Conservation (phyloP, 108 stramenopile species). For the Pseudonitzschia multiseries region DNA sequence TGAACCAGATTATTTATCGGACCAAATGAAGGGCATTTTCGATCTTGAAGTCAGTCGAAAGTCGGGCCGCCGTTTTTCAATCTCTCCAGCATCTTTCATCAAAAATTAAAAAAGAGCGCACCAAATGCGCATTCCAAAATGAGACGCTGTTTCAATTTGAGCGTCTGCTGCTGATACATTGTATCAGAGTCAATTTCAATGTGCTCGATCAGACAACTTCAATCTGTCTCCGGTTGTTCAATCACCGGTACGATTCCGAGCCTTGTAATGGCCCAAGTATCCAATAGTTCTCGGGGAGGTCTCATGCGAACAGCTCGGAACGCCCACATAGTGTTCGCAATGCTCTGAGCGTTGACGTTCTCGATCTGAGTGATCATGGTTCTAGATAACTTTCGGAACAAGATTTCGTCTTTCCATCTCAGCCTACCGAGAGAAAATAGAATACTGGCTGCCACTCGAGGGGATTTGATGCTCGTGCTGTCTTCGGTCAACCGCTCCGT, state of each 20-base stretch:
- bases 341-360: slow-evolving; percentile 54
- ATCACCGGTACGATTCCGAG: slow-evolving; percentile 33
- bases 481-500: slow-evolving; percentile 29
- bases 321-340: slow-evolving; percentile 73
- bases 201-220: background rate
- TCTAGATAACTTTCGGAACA: slow-evolving; percentile 44
- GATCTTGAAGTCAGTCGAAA: too few relatives aligned
- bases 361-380: slow-evolving; percentile 49
- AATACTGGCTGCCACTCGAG: slow-evolving; percentile 58
- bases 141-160: too few relatives aligned
- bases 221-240: background rate
- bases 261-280: slow-evolving; percentile 55
- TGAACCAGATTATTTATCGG: too few relatives aligned
- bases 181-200: background rate
- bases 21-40: too few relatives aligned
- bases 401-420: slow-evolving; percentile 48
- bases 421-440: slow-evolving; percentile 61
- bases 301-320: slow-evolving; percentile 41
- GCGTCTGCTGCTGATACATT: too few relatives aligned
- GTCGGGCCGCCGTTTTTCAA: too few relatives aligned
- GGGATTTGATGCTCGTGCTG: slow-evolving; percentile 23
- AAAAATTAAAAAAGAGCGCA: too few relatives aligned
- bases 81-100: too few relatives aligned
- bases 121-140: too few relatives aligned
- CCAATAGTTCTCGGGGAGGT: slow-evolving; percentile 51